Evolutionary conservation across 2,329 filamentous ascomycete species (phyloP), one percentile per base, ranked within the genome.

Genomic region (Sporothrix globosa): DNA sequence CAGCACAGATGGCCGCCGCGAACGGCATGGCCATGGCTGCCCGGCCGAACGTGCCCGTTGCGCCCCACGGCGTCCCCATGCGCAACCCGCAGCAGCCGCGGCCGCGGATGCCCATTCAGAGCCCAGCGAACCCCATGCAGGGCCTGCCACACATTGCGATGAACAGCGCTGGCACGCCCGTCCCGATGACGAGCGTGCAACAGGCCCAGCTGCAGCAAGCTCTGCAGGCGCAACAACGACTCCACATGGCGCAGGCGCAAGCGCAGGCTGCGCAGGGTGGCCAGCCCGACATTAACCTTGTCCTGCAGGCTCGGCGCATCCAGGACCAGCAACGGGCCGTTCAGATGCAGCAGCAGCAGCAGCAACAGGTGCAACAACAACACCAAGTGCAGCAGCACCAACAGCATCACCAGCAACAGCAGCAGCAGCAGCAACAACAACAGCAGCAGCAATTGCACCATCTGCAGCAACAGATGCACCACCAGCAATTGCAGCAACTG

Each of bases 151-250:
- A 68, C 14, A 68, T 71, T 65, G 56, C 54, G 0, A 54, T 81
- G 69, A 85, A 80, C 72, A 85, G 83, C 58, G 83, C 82, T 71
- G 85, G 82, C 41, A 44, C 11, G 34, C 87, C 82, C 2, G 84
- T 88, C 76, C 85, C 87, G 54, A 86, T 91, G 82, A 88, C 87
- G 71, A 86, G 86, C 60, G 84, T 91, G 30, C 88, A 74, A 50
- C 90, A 92, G 77, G 89, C 90, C 30, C 91, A 91, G 74, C 85
- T 92, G 82, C 89, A 73, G 48, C 72, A 91, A 75, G 84, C 84
- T 19, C 81, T 85, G 74, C 82, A 86, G 73, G 82, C 81, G 6
- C 86, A 90, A 73, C 84, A 87, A 68, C 86, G 90, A 69, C 85
- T 92, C 82, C 85, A 88, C 1, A 80, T 85, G 74, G 74, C 71